These are phyloP conservation scores for Clavispora asparagi DNA, from an alignment of 805 yeast genomes.

Conservation along the genomic window DNA sequence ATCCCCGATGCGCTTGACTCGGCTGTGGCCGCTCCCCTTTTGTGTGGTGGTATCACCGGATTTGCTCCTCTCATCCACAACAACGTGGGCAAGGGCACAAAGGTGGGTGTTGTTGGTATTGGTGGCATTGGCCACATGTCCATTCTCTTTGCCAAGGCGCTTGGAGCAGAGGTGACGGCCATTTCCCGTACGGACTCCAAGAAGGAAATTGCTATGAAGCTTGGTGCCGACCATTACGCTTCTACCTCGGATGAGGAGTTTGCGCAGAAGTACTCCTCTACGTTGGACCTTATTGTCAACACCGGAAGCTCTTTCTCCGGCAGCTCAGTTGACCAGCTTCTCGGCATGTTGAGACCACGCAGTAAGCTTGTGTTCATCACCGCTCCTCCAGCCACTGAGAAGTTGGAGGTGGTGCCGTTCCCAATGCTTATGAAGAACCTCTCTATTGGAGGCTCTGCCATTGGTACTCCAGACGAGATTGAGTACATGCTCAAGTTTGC, in stretches of 20 bases:
- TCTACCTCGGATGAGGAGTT: constrained; percentile 20
- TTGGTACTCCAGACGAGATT: constrained; percentile 12
- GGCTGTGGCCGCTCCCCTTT: constrained; percentile 14
- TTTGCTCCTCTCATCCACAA: constrained; percentile 18
- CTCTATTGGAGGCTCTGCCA: constrained; percentile 12
- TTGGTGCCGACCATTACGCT: constrained; percentile 47
- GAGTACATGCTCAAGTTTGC: constrained; percentile 16
- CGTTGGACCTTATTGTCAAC: constrained; percentile 12
- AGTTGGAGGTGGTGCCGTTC: constrained; percentile 7
- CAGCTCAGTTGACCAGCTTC: constrained; percentile 10
- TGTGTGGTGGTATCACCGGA: constrained; percentile 19
- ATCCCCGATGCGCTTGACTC: constrained; percentile 13
- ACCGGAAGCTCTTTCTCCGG: constrained; percentile 16
- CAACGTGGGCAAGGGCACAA: constrained; percentile 20
- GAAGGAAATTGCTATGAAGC: constrained; percentile 45
- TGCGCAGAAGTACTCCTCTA: constrained; percentile 5
- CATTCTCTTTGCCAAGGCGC: constrained; percentile 53
- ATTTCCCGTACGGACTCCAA: constrained; percentile 48
- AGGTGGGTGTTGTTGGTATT: constrained; percentile 57
- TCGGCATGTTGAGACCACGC: constrained; percentile 11
- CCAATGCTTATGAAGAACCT: constrained; percentile 8
- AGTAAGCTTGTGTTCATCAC: constrained; percentile 14
- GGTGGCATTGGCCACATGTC: constrained; percentile 69
- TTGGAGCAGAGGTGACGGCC: constrained; percentile 61
- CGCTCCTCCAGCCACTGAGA: constrained; percentile 10